Evolutionary conservation across 176 grass and related monocot genomes (phyloP).

Genomic region (Hsuehochloa calcarea): DNA sequence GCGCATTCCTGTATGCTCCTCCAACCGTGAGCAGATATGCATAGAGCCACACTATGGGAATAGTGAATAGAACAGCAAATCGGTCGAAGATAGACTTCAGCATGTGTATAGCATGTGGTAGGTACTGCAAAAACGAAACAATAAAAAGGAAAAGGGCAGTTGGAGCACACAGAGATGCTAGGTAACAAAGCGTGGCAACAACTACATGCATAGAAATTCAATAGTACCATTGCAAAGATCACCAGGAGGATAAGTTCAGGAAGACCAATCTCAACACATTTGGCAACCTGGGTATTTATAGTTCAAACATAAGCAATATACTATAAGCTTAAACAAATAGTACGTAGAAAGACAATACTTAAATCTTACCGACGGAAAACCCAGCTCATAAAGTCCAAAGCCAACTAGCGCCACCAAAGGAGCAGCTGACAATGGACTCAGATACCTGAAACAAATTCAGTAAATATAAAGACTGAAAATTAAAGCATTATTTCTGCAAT

Average conservation of each 20-base stretch:
- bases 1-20: constrained; percentile 79
- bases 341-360: constrained; percentile 5
- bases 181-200: not conserved
- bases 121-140: constrained; percentile 54
- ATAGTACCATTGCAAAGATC: constrained; percentile 77
- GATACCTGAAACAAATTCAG: constrained; percentile 60
- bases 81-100: constrained; percentile 68
- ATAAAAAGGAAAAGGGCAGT: not conserved
- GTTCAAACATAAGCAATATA: constrained; percentile 29
- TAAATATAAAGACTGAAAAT: not conserved
- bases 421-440: constrained; percentile 86
- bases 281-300: constrained; percentile 72
- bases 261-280: constrained; percentile 95
- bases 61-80: constrained; percentile 90
- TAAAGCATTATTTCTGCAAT: not conserved
- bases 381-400: constrained; percentile 93
- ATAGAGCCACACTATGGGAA: constrained; percentile 94
- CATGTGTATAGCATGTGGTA: constrained; percentile 62
- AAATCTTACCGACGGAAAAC: constrained; percentile 82
- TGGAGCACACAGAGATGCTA: not conserved
- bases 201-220: constrained; percentile 1
- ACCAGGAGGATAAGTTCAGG: constrained; percentile 86
- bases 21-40: constrained; percentile 96
- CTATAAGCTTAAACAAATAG: not conserved
- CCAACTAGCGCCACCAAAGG: constrained; percentile 83